A percentile compares a stretch with the other conserved stretches of the same genome.
Conservation (phyloP, 768 basidiomycete genomes). For the Russula emetica region DNA sequence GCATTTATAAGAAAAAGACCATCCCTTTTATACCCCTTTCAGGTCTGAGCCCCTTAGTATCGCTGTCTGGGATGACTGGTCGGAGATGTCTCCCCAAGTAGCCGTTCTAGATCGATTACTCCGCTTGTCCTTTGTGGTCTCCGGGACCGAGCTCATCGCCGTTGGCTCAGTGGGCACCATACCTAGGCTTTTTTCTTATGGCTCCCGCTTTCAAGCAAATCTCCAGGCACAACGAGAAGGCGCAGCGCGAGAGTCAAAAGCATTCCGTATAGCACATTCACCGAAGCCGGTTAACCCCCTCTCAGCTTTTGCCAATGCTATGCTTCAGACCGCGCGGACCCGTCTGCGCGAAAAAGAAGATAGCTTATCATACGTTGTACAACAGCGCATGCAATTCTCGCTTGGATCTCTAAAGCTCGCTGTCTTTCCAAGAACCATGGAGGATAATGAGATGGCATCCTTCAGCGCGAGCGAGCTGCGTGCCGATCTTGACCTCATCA, state of each 20-base stretch:
- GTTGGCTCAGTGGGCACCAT: constrained; percentile 71
- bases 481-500: constrained; percentile 64
- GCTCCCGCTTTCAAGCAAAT: constrained; percentile 69
- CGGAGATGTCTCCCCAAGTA: constrained; percentile 41
- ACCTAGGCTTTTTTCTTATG: constrained; percentile 70
- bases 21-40: constrained; percentile 7
- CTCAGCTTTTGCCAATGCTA: constrained; percentile 81
- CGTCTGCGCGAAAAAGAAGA: constrained; percentile 66
- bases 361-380: constrained; percentile 55
- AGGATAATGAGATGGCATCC: constrained; percentile 71
- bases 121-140: constrained; percentile 69
- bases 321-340: constrained; percentile 68
- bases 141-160: constrained; percentile 61
- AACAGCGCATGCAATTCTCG: constrained; percentile 70
- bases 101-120: constrained; percentile 50
- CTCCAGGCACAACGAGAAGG: constrained; percentile 69
- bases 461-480: constrained; percentile 64
- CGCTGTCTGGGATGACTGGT: constrained; percentile 81
- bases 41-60: constrained; percentile 78
- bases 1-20: neutral
- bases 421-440: constrained; percentile 76
- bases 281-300: constrained; percentile 77
- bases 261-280: constrained; percentile 66
- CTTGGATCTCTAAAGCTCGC: constrained; percentile 62
- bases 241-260: constrained; percentile 72